phyloP scores from a whole-genome alignment of 177 flowering plant species.

The Telopea speciosissima region DNA sequence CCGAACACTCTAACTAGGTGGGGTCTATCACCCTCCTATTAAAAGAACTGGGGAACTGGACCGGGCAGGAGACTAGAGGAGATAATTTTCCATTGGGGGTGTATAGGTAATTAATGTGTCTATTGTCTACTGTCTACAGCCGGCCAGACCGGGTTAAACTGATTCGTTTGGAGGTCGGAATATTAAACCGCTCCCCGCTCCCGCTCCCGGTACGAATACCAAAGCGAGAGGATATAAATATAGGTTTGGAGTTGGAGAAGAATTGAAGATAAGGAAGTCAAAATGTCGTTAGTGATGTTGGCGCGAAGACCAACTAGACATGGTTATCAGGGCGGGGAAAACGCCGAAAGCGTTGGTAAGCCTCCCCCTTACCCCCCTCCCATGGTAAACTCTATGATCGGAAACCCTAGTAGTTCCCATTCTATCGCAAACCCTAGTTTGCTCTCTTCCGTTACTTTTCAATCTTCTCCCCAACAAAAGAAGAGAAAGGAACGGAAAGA shows the following conservation, averaged over 20 bases:
- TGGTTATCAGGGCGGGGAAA: conserved; percentile 6
- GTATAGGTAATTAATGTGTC: too few species aligned
- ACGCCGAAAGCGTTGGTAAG: conserved; percentile 17
- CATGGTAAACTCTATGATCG: neutral
- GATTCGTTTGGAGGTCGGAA: too few species aligned
- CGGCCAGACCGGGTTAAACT: too few species aligned
- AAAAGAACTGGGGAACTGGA: too few species aligned
- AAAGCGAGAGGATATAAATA: too few species aligned
- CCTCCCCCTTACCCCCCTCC: conserved; percentile 18
- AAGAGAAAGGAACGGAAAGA: neutral
- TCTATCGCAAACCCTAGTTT: neutral
- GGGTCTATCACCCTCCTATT: too few species aligned
- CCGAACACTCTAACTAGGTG: too few species aligned
- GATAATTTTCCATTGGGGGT: too few species aligned
- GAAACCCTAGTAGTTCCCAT: conserved; percentile 6
- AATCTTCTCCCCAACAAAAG: neutral
- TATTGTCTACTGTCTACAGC: too few species aligned
- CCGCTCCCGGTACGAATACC: too few species aligned
- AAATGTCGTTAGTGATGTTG: conserved; percentile 3
- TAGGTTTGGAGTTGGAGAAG: neutral
- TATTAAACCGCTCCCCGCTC: too few species aligned
- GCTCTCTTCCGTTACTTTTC: neutral
- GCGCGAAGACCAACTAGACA: conserved; percentile 5
- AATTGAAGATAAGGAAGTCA: neutral
- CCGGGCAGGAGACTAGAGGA: too few species aligned